These are phyloP conservation scores for Phtheirospermum japonicum DNA, from an alignment of 257 asterid genomes.

Conservation along the genomic window DNA sequence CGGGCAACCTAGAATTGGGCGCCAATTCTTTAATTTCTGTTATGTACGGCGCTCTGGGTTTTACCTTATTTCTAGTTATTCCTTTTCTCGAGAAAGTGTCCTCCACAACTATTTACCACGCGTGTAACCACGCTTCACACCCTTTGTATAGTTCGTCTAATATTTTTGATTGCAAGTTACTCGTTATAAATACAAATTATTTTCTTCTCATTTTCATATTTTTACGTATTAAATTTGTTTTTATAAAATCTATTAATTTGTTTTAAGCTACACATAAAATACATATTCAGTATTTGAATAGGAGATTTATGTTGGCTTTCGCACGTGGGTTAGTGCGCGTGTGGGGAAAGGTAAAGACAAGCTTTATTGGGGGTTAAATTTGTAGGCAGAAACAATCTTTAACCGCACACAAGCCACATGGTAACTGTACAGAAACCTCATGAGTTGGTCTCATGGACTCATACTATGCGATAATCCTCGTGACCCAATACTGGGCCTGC, in stretches of 20 bases:
- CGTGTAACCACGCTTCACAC: slow-evolving; percentile 24
- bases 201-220: too few relatives aligned
- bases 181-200: too few relatives aligned
- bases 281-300: too few relatives aligned
- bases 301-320: background rate
- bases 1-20: slow-evolving; percentile 62
- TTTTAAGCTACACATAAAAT: too few relatives aligned
- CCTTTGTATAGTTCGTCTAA: too few relatives aligned
- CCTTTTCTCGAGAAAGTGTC: slow-evolving; percentile 36
- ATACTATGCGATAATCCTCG: slow-evolving; percentile 15
- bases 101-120: slow-evolving; percentile 21
- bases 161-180: too few relatives aligned
- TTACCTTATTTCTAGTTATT: slow-evolving; percentile 46
- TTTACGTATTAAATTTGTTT: too few relatives aligned
- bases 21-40: slow-evolving; percentile 47
- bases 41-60: slow-evolving; percentile 54
- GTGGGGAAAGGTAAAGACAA: slow-evolving; percentile 12
- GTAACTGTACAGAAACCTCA: slow-evolving; percentile 30
- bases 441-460: slow-evolving; percentile 32
- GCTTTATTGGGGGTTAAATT: slow-evolving; percentile 18
- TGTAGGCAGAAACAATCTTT: slow-evolving; percentile 27
- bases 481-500: slow-evolving; percentile 20
- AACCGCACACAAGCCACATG: slow-evolving; percentile 43
- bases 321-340: slow-evolving; percentile 26
- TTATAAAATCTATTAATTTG: too few relatives aligned